Evolutionary conservation across 306 rosid genomes (phyloP).

Genomic region (Fragaria nilgerrensis): DNA sequence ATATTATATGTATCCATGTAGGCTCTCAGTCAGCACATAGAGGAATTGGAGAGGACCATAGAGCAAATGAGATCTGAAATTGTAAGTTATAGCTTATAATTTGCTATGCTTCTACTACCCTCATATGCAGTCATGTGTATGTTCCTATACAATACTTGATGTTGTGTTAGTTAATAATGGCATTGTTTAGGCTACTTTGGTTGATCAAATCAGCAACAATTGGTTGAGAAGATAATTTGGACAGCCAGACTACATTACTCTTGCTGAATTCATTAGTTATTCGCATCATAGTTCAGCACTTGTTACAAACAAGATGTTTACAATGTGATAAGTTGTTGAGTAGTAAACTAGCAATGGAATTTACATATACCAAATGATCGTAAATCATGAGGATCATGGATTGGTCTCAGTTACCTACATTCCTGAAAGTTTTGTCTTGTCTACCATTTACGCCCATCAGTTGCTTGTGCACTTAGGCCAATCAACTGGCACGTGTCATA

Average conservation of each 20-base stretch:
- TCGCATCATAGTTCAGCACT: background rate
- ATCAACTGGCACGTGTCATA: background rate
- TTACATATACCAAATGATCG: background rate
- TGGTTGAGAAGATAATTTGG: background rate
- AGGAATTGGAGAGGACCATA: slow-evolving; percentile 59
- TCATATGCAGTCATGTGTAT: background rate
- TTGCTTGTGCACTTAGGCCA: background rate
- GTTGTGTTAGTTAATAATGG: background rate
- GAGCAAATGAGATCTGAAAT: slow-evolving; percentile 74
- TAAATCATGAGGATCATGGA: background rate
- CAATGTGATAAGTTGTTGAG: background rate
- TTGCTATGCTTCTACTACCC: background rate
- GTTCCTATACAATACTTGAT: background rate
- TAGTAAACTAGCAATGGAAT: background rate
- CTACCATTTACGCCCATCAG: background rate
- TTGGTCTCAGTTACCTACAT: background rate
- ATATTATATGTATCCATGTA: slow-evolving; percentile 40
- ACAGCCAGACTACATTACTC: background rate
- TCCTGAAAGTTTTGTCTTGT: background rate
- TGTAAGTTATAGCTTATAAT: slow-evolving; percentile 45
- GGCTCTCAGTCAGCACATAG: slow-evolving; percentile 94
- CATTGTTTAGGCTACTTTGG: background rate
- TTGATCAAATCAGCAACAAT: background rate
- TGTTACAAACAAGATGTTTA: background rate
- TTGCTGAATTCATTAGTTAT: background rate